Base-by-base conservation (phyloP, 306 rosid species). In the Dryas alaskensis region DNA sequence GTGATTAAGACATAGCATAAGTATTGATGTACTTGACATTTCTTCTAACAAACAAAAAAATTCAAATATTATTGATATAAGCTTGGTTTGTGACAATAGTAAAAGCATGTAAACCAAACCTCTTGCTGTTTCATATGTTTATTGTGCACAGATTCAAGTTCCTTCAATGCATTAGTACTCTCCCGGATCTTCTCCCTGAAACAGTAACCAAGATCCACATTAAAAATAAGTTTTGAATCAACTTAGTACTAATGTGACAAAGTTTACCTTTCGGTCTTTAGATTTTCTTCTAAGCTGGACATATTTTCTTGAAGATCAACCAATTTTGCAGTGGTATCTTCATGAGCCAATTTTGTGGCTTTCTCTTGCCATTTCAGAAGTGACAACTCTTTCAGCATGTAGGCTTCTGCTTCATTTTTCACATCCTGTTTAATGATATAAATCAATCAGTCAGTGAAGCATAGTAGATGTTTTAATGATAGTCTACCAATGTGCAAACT, bases 311-410 rank as follows among this genome's bases (percentile, higher is more conserved):
- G 85, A 61, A 89, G 70, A 75, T 86, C 89, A 58, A 69, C 87
- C 83, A 81, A 75, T 84, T 86, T 94, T 69, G 65, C 80, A 25
- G 47, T 52, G 7, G 91, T 80, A 83, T 92, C 99, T 53, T 87
- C 93, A 72, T 84, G 77, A 68, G 99, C 99, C 87, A 94, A 70
- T 74, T 81, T 81, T 50, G 97, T 63, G 55, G 95, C 92, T 81
- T 92, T 94, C 87, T 92, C 97, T 88, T 85, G 95, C 97, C 97
- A 94, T 83, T 94, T 92, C 79, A 94, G 53, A 58, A 84, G 88
- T 44, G 95, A 89, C 67, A 94, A 78, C 88, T 94, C 99, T 81
- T 92, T 92, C 76, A 94, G 85, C 96, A 92, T 92, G 85, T 85
- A 92, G 25, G 86, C 80, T 80, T 94, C 99, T 43, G 97, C 97